Percentiles rank a stretch among this genome's conserved stretches.
phyloP scores from a whole-genome alignment of 2,329 filamentous ascomycete species.

The Exophiala bonariae region DNA sequence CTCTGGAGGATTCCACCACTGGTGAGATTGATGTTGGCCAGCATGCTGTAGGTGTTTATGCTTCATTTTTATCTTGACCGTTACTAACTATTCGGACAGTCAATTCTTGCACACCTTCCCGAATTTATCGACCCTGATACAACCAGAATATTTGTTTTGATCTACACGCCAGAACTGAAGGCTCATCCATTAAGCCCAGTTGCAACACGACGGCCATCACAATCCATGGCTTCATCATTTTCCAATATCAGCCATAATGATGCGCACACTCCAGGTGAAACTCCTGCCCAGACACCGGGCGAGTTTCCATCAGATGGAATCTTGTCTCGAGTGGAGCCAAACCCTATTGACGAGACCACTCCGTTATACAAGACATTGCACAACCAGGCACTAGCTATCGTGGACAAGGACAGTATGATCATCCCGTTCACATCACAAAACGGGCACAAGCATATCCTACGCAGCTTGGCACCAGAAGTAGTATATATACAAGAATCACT shows the following conservation, averaged over 20 bases:
- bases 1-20: constrained; percentile 63
- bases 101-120: constrained; percentile 85
- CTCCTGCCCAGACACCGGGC: constrained; percentile 63
- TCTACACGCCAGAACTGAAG: constrained; percentile 81
- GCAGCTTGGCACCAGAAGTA: constrained; percentile 79
- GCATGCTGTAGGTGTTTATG: constrained; percentile 69
- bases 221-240: constrained; percentile 68
- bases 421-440: constrained; percentile 83
- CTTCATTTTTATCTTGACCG: neutral
- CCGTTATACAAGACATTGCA: constrained; percentile 77
- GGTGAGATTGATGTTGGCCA: constrained; percentile 64
- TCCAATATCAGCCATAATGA: constrained; percentile 80
- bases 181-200: constrained; percentile 57
- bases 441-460: constrained; percentile 82
- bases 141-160: constrained; percentile 80
- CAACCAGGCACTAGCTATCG: constrained; percentile 73
- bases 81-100: constrained; percentile 51
- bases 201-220: constrained; percentile 41
- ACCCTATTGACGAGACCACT: constrained; percentile 39
- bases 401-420: constrained; percentile 83
- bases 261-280: constrained; percentile 59
- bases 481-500: constrained; percentile 88
- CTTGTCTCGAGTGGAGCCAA: constrained; percentile 47
- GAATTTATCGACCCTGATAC: constrained; percentile 70
- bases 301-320: constrained; percentile 55